A percentile compares a stretch with the other conserved stretches of the same genome.
phyloP scores from a whole-genome alignment of 148 eudicot genomes.

The Amaranthus hypochondriacus region DNA sequence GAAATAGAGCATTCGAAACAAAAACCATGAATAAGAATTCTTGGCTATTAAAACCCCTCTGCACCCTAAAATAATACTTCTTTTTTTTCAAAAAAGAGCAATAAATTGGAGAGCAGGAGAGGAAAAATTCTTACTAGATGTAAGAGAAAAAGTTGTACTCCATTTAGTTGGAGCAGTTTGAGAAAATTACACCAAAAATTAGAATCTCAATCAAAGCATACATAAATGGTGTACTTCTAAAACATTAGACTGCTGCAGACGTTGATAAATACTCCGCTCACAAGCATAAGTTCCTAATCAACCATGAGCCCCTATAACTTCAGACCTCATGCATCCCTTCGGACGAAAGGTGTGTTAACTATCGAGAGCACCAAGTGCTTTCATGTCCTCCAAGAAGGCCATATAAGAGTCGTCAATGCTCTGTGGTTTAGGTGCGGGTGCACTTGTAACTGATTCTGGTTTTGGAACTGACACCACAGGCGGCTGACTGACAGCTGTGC shows the following conservation, averaged over 20 bases:
- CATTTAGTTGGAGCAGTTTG: background rate
- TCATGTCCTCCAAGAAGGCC: conserved; percentile 99
- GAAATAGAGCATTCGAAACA: too few species aligned
- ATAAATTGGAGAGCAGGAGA: background rate
- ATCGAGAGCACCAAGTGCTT: conserved; percentile 94
- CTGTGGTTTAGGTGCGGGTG: conserved; percentile 54
- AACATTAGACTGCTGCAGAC: background rate
- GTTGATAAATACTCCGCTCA: background rate
- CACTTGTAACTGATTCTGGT: conserved; percentile 31
- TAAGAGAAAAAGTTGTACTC: background rate
- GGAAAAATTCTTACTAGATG: background rate
- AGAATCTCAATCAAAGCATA: background rate
- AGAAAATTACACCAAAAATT: conserved; percentile 3
- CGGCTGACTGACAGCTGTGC: conserved; percentile 30
- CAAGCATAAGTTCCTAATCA: background rate
- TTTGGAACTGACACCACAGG: conserved; percentile 40
- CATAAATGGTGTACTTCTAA: background rate
- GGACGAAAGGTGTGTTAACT: conserved; percentile 31
- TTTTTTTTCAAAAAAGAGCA: too few species aligned
- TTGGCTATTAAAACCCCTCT: too few species aligned
- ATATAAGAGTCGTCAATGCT: conserved; percentile 88
- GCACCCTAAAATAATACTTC: too few species aligned
- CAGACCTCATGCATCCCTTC: background rate
- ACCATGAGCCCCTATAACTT: background rate
- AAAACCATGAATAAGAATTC: too few species aligned